These are phyloP conservation scores for Microbotryum saponariae DNA, from an alignment of 1,284 basidiomycete genomes.

Conservation along the genomic window DNA sequence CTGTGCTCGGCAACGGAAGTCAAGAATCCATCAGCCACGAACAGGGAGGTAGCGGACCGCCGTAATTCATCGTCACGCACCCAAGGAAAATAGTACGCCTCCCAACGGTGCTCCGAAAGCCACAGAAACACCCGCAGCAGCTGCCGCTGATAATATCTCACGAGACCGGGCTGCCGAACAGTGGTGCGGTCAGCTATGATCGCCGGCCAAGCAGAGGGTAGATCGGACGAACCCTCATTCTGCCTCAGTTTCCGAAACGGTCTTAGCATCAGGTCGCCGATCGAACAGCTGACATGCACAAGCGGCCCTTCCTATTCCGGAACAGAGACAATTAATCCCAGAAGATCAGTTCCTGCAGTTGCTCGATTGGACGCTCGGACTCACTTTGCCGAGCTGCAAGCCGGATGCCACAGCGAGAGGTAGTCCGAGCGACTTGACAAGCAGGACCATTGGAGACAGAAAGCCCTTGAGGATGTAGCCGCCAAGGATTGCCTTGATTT, in stretches of 20 bases:
- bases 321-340: not conserved
- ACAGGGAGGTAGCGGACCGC: not conserved
- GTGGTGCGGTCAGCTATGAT: fast-evolving
- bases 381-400: slow-evolving; percentile 69
- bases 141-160: slow-evolving; percentile 84
- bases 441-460: slow-evolving; percentile 55
- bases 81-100: slow-evolving; percentile 78
- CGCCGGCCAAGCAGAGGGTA: not conserved
- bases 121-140: slow-evolving; percentile 54
- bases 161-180: slow-evolving; percentile 62
- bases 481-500: slow-evolving; percentile 93
- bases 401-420: slow-evolving; percentile 86
- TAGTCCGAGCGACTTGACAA: slow-evolving; percentile 82
- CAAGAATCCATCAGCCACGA: not conserved
- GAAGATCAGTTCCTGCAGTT: slow-evolving; percentile 22
- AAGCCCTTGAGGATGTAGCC: slow-evolving; percentile 96
- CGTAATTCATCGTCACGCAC: slow-evolving; percentile 2
- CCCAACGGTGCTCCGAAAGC: slow-evolving; percentile 87
- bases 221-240: slow-evolving; percentile 29
- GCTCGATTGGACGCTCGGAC: slow-evolving; percentile 12
- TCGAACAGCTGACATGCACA: slow-evolving; percentile 90
- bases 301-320: slow-evolving; percentile 83
- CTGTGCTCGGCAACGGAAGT: not conserved
- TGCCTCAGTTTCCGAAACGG: slow-evolving; percentile 67
- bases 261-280: slow-evolving; percentile 87